Conservation (phyloP, 257 asterid species). For the Rhazya stricta region DNA sequence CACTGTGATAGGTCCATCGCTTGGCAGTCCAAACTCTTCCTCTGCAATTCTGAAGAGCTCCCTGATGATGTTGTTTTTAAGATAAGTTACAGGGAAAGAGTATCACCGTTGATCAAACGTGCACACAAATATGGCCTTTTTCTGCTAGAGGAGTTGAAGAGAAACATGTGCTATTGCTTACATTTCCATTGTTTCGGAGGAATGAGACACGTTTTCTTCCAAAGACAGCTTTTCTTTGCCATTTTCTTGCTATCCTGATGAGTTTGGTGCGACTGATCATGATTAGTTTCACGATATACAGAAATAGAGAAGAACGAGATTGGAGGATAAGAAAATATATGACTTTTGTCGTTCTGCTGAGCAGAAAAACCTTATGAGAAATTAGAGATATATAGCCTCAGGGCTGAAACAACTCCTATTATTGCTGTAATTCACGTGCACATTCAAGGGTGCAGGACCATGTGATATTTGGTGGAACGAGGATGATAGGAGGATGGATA, state of each 20-base stretch:
- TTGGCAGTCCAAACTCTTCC: slow-evolving; percentile 27
- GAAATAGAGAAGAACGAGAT: background rate
- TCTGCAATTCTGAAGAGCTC: slow-evolving; percentile 27
- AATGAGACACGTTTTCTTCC: background rate
- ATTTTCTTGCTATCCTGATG: slow-evolving; percentile 1
- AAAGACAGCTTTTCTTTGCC: background rate
- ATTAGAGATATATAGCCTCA: background rate
- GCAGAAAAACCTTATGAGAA: background rate
- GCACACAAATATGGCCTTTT: slow-evolving; percentile 38
- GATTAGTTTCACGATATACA: background rate
- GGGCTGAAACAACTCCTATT: background rate
- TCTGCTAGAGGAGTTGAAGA: background rate
- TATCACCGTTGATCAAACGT: slow-evolving; percentile 30
- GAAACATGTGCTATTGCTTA: background rate
- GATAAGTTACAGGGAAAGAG: slow-evolving; percentile 25
- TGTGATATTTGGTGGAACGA: background rate
- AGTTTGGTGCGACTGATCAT: background rate
- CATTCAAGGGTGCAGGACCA: background rate
- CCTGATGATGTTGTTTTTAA: slow-evolving; percentile 15
- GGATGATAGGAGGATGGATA: background rate
- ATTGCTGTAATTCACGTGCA: background rate
- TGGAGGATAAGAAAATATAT: background rate
- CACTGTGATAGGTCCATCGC: slow-evolving; percentile 27
- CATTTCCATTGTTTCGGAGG: background rate
- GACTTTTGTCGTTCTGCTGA: background rate